Evolutionary conservation across 2,329 filamentous ascomycete genomes (phyloP).

Genomic region (Xylaria arbuscula): DNA sequence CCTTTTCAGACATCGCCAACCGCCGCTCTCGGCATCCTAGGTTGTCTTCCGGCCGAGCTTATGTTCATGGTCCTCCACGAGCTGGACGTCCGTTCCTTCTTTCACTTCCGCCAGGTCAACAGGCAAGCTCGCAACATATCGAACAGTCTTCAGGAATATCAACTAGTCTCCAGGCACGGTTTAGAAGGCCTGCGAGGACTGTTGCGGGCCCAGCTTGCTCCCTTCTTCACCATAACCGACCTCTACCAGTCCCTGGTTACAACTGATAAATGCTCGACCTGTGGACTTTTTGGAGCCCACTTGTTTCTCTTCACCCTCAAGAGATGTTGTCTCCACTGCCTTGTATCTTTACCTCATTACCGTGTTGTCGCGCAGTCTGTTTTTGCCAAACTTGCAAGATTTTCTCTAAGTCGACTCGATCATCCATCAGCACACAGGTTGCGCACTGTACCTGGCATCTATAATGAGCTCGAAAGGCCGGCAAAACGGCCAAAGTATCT

Average conservation of each 20-base stretch:
- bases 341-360: conserved; percentile 32
- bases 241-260: conserved; percentile 38
- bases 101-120: conserved; percentile 37
- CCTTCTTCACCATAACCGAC: conserved; percentile 36
- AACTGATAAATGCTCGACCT: conserved; percentile 37
- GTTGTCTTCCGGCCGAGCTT: conserved; percentile 38
- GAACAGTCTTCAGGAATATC: conserved; percentile 36
- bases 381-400: conserved; percentile 34
- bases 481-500: conserved; percentile 27
- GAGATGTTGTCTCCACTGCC: conserved; percentile 41
- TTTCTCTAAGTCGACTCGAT: conserved; percentile 31
- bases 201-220: conserved; percentile 37
- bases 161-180: conserved; percentile 37
- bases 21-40: conserved; percentile 33
- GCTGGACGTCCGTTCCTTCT: conserved; percentile 38
- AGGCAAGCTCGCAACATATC: conserved; percentile 34
- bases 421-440: conserved; percentile 28
- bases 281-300: conserved; percentile 35
- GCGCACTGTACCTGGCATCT: conserved; percentile 36
- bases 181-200: conserved; percentile 40
- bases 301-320: conserved; percentile 40
- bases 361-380: conserved; percentile 34
- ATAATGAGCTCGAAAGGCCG: conserved; percentile 31
- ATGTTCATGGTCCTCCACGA: conserved; percentile 36
- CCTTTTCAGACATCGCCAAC: conserved; percentile 40